Conservation (phyloP, 2,329 filamentous ascomycete genomes). For the Podosphaera xanthii region DNA sequence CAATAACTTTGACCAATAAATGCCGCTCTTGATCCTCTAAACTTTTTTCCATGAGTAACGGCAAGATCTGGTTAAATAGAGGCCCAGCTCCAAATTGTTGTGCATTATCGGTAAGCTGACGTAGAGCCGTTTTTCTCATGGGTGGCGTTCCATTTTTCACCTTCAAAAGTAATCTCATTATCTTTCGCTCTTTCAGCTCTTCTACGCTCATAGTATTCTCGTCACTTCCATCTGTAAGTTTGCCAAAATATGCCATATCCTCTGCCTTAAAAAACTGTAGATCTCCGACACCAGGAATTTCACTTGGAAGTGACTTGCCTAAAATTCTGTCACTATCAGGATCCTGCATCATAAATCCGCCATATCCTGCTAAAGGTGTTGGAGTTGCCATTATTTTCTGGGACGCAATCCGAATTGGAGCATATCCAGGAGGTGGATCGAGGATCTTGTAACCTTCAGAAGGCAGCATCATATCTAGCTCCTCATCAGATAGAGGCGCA, state of each 20-base stretch:
- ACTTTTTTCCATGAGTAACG: constrained; percentile 92
- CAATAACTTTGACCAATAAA: constrained; percentile 95
- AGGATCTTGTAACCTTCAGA: constrained; percentile 83
- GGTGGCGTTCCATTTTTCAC: constrained; percentile 98
- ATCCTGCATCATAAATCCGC: constrained; percentile 93
- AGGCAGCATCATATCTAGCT: constrained; percentile 77
- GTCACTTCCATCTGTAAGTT: constrained; percentile 81
- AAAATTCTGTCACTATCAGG: constrained; percentile 62
- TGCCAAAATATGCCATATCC: constrained; percentile 97
- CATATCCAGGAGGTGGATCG: constrained; percentile 77
- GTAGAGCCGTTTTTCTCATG: constrained; percentile 93
- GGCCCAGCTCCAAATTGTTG: constrained; percentile 84
- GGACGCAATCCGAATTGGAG: constrained; percentile 53
- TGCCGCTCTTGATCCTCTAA: constrained; percentile 95
- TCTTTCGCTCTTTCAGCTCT: constrained; percentile 92
- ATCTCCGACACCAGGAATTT: constrained; percentile 89
- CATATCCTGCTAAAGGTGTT: constrained; percentile 32
- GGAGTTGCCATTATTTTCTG: constrained; percentile 55
- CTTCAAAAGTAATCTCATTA: constrained; percentile 88
- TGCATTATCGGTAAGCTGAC: constrained; percentile 93
- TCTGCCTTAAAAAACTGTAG: constrained; percentile 96
- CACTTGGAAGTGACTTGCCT: constrained; percentile 78
- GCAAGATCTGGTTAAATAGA: constrained; percentile 92
- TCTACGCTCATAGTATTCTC: constrained; percentile 84
- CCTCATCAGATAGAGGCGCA: constrained; percentile 71